A percentile compares a stretch with the other conserved stretches of the same genome.
Conservation (phyloP, 805 yeast genomes). For the Myxozyma geophila region DNA sequence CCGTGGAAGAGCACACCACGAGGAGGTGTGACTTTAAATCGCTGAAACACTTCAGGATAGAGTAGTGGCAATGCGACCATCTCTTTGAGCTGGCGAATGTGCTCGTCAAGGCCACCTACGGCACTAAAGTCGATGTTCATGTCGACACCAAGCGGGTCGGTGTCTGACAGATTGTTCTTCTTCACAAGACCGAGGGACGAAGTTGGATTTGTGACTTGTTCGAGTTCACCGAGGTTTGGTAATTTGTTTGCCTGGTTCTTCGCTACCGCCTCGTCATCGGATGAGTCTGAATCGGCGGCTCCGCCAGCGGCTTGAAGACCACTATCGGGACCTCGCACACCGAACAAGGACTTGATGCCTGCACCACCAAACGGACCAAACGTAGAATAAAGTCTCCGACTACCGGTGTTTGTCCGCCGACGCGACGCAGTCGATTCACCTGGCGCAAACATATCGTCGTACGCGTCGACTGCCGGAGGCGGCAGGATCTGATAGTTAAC, state of each 20-base stretch:
- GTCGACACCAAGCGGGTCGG: conserved; percentile 91
- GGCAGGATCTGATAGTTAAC: conserved; percentile 86
- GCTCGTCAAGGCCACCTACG: conserved; percentile 90
- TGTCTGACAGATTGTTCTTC: conserved; percentile 74
- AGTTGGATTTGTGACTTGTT: conserved; percentile 37
- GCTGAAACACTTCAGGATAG: conserved; percentile 91
- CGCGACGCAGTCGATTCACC: conserved; percentile 18
- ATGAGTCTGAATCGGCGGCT: conserved; percentile 50
- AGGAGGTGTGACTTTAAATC: conserved; percentile 92
- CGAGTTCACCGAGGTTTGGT: conserved; percentile 33
- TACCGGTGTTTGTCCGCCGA: conserved; percentile 39
- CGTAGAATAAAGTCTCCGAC: conserved; percentile 81
- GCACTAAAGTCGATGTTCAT: conserved; percentile 82
- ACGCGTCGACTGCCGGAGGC: conserved; percentile 54
- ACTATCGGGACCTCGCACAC: conserved; percentile 57
- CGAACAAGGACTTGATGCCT: conserved; percentile 84
- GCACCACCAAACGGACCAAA: conserved; percentile 98
- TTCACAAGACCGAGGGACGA: conserved; percentile 44
- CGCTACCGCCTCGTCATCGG: conserved; percentile 50
- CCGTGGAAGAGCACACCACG: conserved; percentile 97
- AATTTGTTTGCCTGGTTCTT: conserved; percentile 41
- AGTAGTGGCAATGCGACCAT: conserved; percentile 93
- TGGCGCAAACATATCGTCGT: conserved; percentile 34
- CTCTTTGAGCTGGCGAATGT: conserved; percentile 90
- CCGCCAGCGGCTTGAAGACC: conserved; percentile 44